These are phyloP conservation scores for Ceratocystis eucalypticola DNA, from an alignment of 2,329 filamentous ascomycete genomes.

Conservation along the genomic window DNA sequence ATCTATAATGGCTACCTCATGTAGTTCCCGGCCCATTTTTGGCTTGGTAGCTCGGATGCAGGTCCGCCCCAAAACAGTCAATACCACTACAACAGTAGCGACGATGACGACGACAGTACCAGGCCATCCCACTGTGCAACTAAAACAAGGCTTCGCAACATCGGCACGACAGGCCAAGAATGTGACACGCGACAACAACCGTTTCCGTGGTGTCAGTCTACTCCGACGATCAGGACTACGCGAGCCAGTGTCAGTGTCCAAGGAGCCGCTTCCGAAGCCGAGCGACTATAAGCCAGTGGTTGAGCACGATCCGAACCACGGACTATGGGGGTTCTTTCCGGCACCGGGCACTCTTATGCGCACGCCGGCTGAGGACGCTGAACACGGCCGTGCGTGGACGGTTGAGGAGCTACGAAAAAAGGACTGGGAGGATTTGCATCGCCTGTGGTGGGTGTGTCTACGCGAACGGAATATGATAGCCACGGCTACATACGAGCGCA, in stretches of 20 bases:
- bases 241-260: constrained; percentile 59
- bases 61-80: neutral
- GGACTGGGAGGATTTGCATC: constrained; percentile 86
- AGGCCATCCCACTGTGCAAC: neutral
- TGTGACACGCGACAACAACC: constrained; percentile 60
- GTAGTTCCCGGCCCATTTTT: constrained; percentile 3
- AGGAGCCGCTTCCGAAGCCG: constrained; percentile 60
- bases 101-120: neutral
- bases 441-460: constrained; percentile 85
- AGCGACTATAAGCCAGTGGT: constrained; percentile 47
- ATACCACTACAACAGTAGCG: neutral
- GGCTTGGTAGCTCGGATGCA: neutral
- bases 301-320: constrained; percentile 59
- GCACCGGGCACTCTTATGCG: constrained; percentile 52
- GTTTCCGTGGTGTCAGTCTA: constrained; percentile 65
- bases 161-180: constrained; percentile 37
- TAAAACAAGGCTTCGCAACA: constrained; percentile 37
- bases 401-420: constrained; percentile 76
- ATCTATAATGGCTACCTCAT: constrained; percentile 10
- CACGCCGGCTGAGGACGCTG: constrained; percentile 55
- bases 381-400: constrained; percentile 71
- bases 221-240: constrained; percentile 64
- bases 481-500: constrained; percentile 60
- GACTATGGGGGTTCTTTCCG: constrained; percentile 86
- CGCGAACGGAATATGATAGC: constrained; percentile 80